These are phyloP conservation scores for Porphyra umbilicalis DNA, from an alignment of 31 red algal genomes.

Conservation along the genomic window DNA sequence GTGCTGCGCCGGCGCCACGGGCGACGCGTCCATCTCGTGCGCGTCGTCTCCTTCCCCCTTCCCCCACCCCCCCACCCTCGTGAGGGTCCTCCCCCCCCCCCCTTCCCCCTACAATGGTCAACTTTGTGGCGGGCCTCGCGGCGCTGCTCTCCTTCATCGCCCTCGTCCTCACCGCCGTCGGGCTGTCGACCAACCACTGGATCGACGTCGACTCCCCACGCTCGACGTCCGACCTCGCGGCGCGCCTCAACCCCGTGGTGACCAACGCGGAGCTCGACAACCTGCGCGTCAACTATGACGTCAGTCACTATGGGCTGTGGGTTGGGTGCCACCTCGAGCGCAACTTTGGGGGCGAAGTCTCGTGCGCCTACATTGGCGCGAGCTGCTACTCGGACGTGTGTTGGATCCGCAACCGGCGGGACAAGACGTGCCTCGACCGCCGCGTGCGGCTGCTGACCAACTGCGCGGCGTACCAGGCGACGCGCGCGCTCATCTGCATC, in stretches of 20 bases:
- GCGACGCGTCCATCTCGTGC: too few species aligned
- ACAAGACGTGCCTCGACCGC: slow-evolving; percentile 21
- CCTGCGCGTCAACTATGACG: slow-evolving; percentile 33
- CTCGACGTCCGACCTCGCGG: background rate
- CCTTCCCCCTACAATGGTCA: slow-evolving; percentile 16
- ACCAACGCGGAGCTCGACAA: slow-evolving; percentile 18
- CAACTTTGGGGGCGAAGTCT: slow-evolving; percentile 23
- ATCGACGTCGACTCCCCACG: slow-evolving; percentile 12
- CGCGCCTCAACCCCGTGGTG: slow-evolving; percentile 37
- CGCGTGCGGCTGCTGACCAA: slow-evolving; percentile 33
- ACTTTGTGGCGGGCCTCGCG: slow-evolving; percentile 17
- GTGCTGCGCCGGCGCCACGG: too few species aligned
- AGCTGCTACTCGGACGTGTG: slow-evolving; percentile 62
- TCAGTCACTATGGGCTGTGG: slow-evolving; percentile 51
- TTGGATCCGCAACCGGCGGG: slow-evolving; percentile 42
- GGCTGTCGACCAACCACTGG: slow-evolving; percentile 55
- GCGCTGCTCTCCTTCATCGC: slow-evolving; percentile 43
- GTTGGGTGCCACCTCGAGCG: slow-evolving; percentile 38
- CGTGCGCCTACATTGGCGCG: slow-evolving; percentile 61
- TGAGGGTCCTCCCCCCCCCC: background rate
- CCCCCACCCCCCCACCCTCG: background rate
- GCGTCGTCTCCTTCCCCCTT: background rate
- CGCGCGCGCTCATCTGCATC: slow-evolving; percentile 47
- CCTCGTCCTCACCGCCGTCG: slow-evolving; percentile 41
- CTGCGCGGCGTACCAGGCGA: slow-evolving; percentile 55